phyloP scores from a whole-genome alignment of 441 rosid species.

The Erodium texanum region DNA sequence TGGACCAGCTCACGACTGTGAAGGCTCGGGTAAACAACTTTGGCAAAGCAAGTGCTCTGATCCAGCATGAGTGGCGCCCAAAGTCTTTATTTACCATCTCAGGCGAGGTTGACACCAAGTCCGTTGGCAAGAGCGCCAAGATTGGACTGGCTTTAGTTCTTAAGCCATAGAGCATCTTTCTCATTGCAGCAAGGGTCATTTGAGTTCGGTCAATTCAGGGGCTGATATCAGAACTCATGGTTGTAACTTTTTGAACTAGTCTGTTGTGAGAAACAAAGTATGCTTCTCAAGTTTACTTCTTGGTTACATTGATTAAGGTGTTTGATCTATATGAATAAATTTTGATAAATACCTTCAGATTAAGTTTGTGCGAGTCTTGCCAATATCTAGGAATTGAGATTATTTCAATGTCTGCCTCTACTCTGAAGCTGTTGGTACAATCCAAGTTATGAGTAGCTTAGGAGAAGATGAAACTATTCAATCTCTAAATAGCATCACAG shows the following conservation, averaged over 20 bases:
- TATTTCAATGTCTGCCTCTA: too few relatives aligned
- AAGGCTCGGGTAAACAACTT: constrained; percentile 64
- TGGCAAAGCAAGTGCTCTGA: constrained; percentile 65
- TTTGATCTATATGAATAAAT: too few relatives aligned
- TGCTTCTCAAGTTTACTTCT: not conserved
- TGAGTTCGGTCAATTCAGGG: not conserved
- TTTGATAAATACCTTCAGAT: too few relatives aligned
- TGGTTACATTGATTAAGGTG: too few relatives aligned
- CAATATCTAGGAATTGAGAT: too few relatives aligned
- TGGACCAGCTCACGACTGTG: constrained; percentile 64
- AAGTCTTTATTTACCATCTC: constrained; percentile 62
- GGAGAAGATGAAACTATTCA: not conserved
- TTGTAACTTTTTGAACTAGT: not conserved
- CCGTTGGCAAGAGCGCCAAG: constrained; percentile 72
- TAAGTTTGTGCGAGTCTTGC: too few relatives aligned
- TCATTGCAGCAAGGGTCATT: not conserved
- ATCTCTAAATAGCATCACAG: not conserved
- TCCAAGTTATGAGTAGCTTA: too few relatives aligned
- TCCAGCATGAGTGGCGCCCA: constrained; percentile 94
- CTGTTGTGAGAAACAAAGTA: not conserved
- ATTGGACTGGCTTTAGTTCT: constrained; percentile 84
- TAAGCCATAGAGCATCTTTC: constrained; percentile 42
- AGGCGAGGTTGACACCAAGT: constrained; percentile 60
- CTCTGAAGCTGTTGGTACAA: too few relatives aligned
- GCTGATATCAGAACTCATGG: not conserved